Evolutionary conservation across 306 rosid genomes (phyloP), one percentile per base, ranked within the genome.

Genomic region (Cucumis sativus): DNA sequence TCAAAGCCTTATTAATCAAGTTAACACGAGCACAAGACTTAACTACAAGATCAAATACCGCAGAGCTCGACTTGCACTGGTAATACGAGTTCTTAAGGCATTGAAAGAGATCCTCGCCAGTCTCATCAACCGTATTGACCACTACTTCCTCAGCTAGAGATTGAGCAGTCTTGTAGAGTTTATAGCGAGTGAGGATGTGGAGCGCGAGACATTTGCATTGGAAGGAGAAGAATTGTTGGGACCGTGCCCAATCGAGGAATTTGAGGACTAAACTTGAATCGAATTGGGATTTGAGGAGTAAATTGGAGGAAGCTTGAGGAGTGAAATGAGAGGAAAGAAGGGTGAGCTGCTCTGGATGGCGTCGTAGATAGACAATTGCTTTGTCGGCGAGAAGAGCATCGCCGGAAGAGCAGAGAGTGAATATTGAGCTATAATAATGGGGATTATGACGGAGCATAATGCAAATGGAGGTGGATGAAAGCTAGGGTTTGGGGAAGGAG

Each of bases 111-210:
- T 79, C 33, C 68, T 21, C 65, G 25, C 90, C 96, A 6, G 70
- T 49, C 63, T 88, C 86, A 56, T 84, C 84, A 14, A 10, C 21
- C 40, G 90, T 10, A 52, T 33, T 69, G 45, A 75, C 7, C 16
- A 90, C 91, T 2, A 93, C 83, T 56, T 89, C 86, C 70, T 85
- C 87, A 18, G 93, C 97, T 16, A 94, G 90, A 84, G 85, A n/a
- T 54, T 85, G 98, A 5, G 96, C 97, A 47, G 85, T 58, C 72
- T 74, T 82, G 91, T 80, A 89, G 84, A 89, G 97, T 77, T 87
- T 85, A 88, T 90, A 89, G 76, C 91, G 91, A 47, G 93, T 85
- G 86, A 94, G 96, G 73, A 89, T 80, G 80, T 94, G 98, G 67
- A 94, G 87, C n/a, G 95, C 83, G n/a, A 94, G 81, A 82, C 93